Evolutionary conservation across 192 early-diverging fungal species (phyloP), one percentile per base, ranked within the genome.

Genomic region (Backusella luteola): DNA sequence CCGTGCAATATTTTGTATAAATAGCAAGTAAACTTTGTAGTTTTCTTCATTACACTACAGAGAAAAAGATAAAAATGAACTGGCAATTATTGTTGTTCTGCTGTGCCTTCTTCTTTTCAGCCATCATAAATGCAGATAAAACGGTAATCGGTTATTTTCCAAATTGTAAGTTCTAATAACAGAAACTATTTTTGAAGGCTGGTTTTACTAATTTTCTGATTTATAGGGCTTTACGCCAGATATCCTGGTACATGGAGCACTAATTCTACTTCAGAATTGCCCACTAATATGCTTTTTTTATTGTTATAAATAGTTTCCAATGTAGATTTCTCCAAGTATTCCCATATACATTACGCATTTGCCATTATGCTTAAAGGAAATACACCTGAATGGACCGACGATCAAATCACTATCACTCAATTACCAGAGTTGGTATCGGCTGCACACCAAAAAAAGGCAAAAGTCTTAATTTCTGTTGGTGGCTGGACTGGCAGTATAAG

Each of bases 261-360:
- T 6, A 44, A 56, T 19, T 34, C 15, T 56, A 8, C 9, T 21
- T 26, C n/a, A 66, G 29, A 26, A 34, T 11, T 32, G 12, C 6
- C 11, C 1, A 17, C 26, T 71, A 29, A 32, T 4, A 68, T 35
- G 4, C 34, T 7, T 14, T 68, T 32, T 34, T 12, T 49, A 49
- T 52, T 6, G 2, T 29, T 44, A 17, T 23, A 49, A 77, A 80
- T 78, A 74, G 80, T 82, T 15, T 73, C 77, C 4, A 59, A 46
- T 52, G 76, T 87, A 66, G 85, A 87, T 8, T 78, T 87, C 44
- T 66, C 83, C 23, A 87, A 87, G 67, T 87, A 91, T 75, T 92
- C 92, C 38, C 92, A 92, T 75, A 73, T 94, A 66, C 89, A 90
- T 73, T 89, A 92, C 41, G 91, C 90, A 14, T 91, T 91, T 80